Evolutionary conservation across 306 rosid genomes (phyloP).

Genomic region (Arachis hypogaea): DNA sequence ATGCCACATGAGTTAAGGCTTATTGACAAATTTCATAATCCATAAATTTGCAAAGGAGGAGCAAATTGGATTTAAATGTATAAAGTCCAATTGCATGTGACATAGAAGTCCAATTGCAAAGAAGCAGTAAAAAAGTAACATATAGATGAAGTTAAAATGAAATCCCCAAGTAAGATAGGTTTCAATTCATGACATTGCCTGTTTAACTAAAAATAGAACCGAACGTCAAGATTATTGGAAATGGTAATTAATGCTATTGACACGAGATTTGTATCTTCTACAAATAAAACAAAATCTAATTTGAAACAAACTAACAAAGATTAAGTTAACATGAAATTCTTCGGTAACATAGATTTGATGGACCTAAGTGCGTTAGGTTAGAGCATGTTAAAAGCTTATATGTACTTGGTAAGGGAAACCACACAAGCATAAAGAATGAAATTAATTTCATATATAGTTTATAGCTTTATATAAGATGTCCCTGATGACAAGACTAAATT

Average conservation of each 20-base stretch:
- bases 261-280: constrained; percentile 61
- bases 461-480: no score
- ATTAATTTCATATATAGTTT: no score
- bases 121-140: constrained; percentile 19
- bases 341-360: constrained; percentile 60
- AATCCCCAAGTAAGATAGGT: constrained; percentile 38
- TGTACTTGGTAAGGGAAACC: constrained; percentile 46
- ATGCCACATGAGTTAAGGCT: no score
- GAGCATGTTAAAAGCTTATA: constrained; percentile 67
- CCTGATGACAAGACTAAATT: no score
- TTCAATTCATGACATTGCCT: constrained; percentile 43
- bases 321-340: no score
- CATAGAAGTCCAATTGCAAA: constrained; percentile 43
- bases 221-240: constrained; percentile 53
- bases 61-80: constrained; percentile 46
- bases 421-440: constrained; percentile 25
- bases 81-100: constrained; percentile 6
- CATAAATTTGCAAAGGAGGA: constrained; percentile 42
- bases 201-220: constrained; percentile 41
- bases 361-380: constrained; percentile 75
- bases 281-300: constrained; percentile 58
- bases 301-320: constrained; percentile 44
- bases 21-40: constrained; percentile 32
- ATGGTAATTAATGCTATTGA: constrained; percentile 46
- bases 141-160: constrained; percentile 53